Percentiles rank a stretch among this genome's conserved stretches.
phyloP scores from a whole-genome alignment of 139 green algal genomes.

The Desmodesmus armatus region DNA sequence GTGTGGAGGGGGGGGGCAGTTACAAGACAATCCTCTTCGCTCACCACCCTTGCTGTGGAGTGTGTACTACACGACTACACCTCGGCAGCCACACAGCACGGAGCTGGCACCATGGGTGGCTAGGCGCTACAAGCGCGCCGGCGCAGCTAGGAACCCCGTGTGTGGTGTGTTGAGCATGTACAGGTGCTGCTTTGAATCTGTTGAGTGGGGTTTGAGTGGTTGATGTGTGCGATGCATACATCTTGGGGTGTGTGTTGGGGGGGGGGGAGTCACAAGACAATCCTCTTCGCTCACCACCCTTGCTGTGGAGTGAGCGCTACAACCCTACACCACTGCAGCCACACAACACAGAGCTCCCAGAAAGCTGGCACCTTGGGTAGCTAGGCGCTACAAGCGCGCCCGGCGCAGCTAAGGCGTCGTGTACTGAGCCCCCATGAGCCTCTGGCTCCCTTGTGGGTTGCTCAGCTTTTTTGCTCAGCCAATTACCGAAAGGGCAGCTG shows the following conservation, averaged over 20 bases:
- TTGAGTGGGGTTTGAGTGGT: too few species aligned
- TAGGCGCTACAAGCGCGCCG: conserved; percentile 34
- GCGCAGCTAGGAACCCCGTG: too few species aligned
- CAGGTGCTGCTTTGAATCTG: too few species aligned
- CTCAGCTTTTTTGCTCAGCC: too few species aligned
- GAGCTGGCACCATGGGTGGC: conserved; percentile 56
- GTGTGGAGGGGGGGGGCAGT: too few species aligned
- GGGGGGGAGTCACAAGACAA: too few species aligned
- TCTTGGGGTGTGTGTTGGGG: too few species aligned
- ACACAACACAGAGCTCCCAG: conserved; percentile 21
- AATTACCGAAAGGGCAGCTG: too few species aligned
- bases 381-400: conserved; percentile 37
- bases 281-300: conserved; percentile 7
- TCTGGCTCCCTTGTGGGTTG: too few species aligned
- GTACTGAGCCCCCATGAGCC: too few species aligned
- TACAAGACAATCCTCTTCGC: not conserved
- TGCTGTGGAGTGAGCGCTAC: conserved; percentile 55
- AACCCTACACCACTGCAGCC: conserved; percentile 34
- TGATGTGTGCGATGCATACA: too few species aligned
- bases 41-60: conserved; percentile 43
- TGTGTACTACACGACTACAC: conserved; percentile 47
- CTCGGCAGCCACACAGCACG: conserved; percentile 41
- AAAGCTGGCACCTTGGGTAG: conserved; percentile 62
- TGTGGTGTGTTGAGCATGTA: too few species aligned
- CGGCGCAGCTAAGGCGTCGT: not conserved